Base-by-base conservation (phyloP, 768 basidiomycete genomes). In the Hericium erinaceus region DNA sequence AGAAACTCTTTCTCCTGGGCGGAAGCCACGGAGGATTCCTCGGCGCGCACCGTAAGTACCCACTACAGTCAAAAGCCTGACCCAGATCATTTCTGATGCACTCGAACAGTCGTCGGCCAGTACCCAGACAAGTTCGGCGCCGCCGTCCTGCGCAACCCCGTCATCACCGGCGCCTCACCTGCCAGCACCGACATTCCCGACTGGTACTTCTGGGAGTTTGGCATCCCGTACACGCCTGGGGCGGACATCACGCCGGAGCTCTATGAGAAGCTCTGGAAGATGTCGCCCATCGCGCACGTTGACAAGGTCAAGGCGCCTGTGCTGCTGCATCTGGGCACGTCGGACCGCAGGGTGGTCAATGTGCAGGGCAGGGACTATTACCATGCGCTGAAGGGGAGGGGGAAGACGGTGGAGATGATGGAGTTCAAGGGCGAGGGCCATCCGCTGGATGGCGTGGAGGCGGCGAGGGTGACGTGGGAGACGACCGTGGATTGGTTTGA, bases 21-120 rank as follows among this genome's bases (percentile, higher is more conserved):
- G 72, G 72, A 7, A 64, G 62, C 15, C 73, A 74, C 38, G 70
- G 69, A 16, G 72, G 72, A 10, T 71, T 65, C 56, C 62, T 67
- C 37, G 62, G 59, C 10, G 60, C 60, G 11, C 65, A 65, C 41
- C 55, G 64, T 66, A 18, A 58, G 65, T 56, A 10, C 20, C 6
- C 38, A 37, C 18, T 9, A 10, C 24, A 22, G 50, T 3, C 10
- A 26, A 26, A 26, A 26, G 26, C 26, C 26, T 26, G 26, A 4
- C 50, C 41, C 41, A 16, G 40, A 13, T 16, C 41, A 12, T 20
- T 11, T 24, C 40, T 10, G 41, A 33, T 13, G 13, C 22, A 12
- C 13, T 8, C 15, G n/a, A 26, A n/a, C 41, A 68, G 67, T 73
- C 13, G 63, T 68, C 13, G 65, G 66, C 2, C 61, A 61, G 16